These are phyloP conservation scores for Penicillium arizonense DNA, from an alignment of 495 filamentous ascomycete species.

Conservation along the genomic window DNA sequence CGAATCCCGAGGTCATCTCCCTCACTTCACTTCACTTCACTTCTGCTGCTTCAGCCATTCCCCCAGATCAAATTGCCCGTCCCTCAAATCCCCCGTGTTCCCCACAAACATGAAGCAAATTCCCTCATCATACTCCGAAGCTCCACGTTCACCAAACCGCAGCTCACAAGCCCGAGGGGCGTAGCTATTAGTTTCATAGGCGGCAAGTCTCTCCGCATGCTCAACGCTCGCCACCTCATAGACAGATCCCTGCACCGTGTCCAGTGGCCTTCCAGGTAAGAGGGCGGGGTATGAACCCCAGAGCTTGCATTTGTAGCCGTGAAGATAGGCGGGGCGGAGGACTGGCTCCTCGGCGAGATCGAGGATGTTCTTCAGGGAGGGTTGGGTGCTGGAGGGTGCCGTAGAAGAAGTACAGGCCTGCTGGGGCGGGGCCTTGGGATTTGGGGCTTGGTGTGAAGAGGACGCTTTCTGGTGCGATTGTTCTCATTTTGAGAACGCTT, in stretches of 20 bases:
- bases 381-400: conserved; percentile 20
- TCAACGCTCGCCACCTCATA: conserved; percentile 22
- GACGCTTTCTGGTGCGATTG: neutral
- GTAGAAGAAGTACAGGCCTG: conserved; percentile 29
- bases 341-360: conserved; percentile 5
- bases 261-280: conserved; percentile 5
- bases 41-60: conserved; percentile 17
- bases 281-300: conserved; percentile 32
- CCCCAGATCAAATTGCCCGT: conserved; percentile 26
- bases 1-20: no score
- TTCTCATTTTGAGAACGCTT: conserved; percentile 2
- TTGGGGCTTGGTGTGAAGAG: neutral
- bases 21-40: neutral
- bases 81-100: conserved; percentile 20
- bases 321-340: conserved; percentile 12
- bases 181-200: conserved; percentile 31
- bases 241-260: conserved; percentile 19
- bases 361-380: conserved; percentile 17
- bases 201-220: conserved; percentile 22
- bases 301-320: conserved; percentile 17
- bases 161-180: conserved; percentile 16
- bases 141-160: conserved; percentile 18
- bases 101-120: conserved; percentile 30
- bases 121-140: conserved; percentile 14
- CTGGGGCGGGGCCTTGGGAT: neutral